These are phyloP conservation scores for Colletotrichum sp. DNA, from an alignment of 2,329 filamentous ascomycete species.

Conservation along the genomic window DNA sequence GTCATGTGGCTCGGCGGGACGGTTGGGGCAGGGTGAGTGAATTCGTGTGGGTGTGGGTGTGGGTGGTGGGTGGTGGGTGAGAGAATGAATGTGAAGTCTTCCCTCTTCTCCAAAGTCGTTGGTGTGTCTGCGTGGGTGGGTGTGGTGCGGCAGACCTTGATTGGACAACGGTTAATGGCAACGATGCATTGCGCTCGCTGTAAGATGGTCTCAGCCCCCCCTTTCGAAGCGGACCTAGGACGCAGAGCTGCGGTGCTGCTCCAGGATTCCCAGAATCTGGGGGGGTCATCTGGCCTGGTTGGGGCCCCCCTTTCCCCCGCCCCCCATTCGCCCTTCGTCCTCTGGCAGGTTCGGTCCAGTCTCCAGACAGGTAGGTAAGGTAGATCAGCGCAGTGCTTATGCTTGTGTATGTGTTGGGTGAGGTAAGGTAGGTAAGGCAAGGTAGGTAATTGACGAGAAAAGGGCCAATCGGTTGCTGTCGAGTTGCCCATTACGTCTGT, in stretches of 20 bases:
- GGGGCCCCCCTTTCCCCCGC: not conserved
- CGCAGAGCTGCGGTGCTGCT: not conserved
- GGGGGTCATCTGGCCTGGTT: slow-evolving; percentile 2
- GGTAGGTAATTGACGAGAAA: not conserved
- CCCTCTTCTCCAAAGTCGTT: not conserved
- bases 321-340: not conserved
- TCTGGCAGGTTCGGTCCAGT: not conserved
- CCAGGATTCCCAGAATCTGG: slow-evolving; percentile 10
- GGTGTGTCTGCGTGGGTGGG: not conserved
- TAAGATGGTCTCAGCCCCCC: not conserved
- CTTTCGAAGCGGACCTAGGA: not conserved
- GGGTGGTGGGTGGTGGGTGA: not conserved
- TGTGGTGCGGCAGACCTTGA: not conserved
- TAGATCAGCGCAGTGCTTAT: not conserved
- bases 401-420: not conserved
- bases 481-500: slow-evolving; percentile 1
- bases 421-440: too few species aligned
- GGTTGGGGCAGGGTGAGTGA: not conserved
- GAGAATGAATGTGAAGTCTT: not conserved
- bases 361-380: not conserved
- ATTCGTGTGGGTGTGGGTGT: not conserved
- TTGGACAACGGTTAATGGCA: not conserved
- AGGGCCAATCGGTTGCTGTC: not conserved
- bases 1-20: not conserved
- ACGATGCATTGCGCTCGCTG: not conserved